Base-by-base conservation (phyloP, 441 rosid species). In the Codiaeum variegatum region DNA sequence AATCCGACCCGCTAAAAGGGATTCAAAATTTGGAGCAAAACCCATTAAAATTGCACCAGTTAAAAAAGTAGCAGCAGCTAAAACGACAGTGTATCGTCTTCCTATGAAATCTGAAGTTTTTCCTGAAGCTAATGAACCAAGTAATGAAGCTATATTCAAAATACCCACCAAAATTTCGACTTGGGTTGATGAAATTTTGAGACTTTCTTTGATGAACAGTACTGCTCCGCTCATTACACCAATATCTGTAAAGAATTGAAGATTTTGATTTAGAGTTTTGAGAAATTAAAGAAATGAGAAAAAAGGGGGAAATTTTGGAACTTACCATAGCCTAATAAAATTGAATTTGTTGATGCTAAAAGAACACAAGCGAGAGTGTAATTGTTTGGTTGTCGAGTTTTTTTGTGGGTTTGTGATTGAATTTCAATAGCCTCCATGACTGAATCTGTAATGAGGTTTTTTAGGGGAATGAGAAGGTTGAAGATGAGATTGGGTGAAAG, bases 151-250 rank as follows among this genome's bases (percentile, higher is more conserved):
- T 2, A 88, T 73, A 66, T 84, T 88, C 24, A 90, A 71, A 42
- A 75, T 66, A 36, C 92, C 89, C 10, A 86, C 89, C 64, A 86
- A 46, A 11, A 88, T 62, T 63, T 90, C 85, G 4, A 79, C 80
- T 66, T 86, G 79, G 29, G 73, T 66, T 36, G 78, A 67, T 13
- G 85, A 36, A 75, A 87, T 77, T 26, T 77, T 70, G 13, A 87
- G 74, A 65, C 75, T 28, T 26, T 81, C 83, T 73, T 73, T 62
- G 36, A 89, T 85, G 73, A 54, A 82, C 4, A 87, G 61, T 56
- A 73, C 79, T 0, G 90, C 91, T 12, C 90, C 93, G 59, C 90
- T 87, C 91, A 89, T 80, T 59, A 86, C 86, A 31, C 90, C 90
- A 26, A 86, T 85, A 77, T 89, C 90, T 80, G 83, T 65, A 23